Evolutionary conservation across 768 basidiomycete genomes (phyloP).

Genomic region (Tricholoma bakamatsutake): DNA sequence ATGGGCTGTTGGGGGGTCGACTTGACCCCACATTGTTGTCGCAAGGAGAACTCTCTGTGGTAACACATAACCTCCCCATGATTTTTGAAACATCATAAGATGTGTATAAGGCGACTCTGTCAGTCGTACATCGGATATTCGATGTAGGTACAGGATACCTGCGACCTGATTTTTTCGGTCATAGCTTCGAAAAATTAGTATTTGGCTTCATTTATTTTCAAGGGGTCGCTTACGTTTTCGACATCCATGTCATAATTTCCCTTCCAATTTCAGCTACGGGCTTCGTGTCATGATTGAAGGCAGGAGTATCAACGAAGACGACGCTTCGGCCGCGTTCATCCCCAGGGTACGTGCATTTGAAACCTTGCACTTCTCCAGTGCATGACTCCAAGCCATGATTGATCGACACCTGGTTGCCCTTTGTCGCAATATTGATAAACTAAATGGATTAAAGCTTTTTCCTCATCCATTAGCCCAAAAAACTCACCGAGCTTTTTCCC

Average conservation of each 20-base stretch:
- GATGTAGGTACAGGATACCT: constrained; percentile 1
- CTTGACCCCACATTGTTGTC: constrained; percentile 2
- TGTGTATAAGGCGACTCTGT: background rate
- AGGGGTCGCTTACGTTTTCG: background rate
- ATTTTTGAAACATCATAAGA: constrained; percentile 1
- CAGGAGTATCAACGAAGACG: constrained; percentile 3
- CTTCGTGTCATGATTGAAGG: background rate
- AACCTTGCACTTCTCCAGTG: background rate
- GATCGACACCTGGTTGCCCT: background rate
- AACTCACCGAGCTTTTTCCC: constrained; percentile 1
- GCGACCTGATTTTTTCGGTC: background rate
- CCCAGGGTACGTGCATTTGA: constrained; percentile 1
- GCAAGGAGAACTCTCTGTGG: background rate
- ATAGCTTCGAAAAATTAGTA: background rate
- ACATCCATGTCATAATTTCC: background rate
- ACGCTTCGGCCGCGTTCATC: constrained; percentile 1
- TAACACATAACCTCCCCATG: background rate
- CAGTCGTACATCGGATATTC: constrained; percentile 1
- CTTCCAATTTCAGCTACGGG: background rate
- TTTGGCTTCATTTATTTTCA: background rate
- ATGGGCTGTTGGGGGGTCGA: background rate
- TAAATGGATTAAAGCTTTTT: background rate
- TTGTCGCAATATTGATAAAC: constrained; percentile 1
- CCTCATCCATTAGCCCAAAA: background rate
- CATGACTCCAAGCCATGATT: background rate